Evolutionary conservation across 805 yeast species (phyloP), one percentile per base, ranked within the genome.

Genomic region (Lipomyces lipofer): DNA sequence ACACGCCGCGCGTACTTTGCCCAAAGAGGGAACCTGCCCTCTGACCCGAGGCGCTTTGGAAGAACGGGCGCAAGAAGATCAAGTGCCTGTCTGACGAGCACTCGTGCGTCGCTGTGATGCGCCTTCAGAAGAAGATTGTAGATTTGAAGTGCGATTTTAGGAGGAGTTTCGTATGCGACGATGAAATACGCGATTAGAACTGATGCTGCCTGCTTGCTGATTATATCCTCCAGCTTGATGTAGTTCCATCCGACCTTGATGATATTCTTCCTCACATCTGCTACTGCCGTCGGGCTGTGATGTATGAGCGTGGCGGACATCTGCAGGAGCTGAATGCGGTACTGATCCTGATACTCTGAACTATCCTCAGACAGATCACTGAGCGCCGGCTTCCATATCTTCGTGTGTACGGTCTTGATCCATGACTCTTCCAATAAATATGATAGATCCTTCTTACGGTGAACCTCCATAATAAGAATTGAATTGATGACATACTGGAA

Each of bases 221-320:
- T 80, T 48, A 84, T 79, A 67, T 94, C 99, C 59, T 91, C 97
- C 29, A 91, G 73, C 63, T 88, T 88, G 66, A 94, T 85, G 64
- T 84, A 87, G 62, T 88, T 87, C 99, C 99, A 94, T 63, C 90
- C 86, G 72, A 90, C 94, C 68, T 88, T 89, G 69, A 94, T 88
- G 40, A 94, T 82, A 63, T 90, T 96, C 66, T 89, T 92, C 40
- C 87, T 77, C 61, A 80, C 77, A 13, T 81, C 85, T 6, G 78
- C 72, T 24, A 88, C 76, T 9, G 76, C 70, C 0, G 72, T 69
- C 0, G 95, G 83, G 1, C 87, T 83, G 70, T 82, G 80, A 65
- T 84, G 83, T 24, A 90, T 80, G 42, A 94, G 71, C 42, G 86
- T 71, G 0, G 96, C 83, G 0, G 98, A 86, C 66, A 90, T 69